A percentile compares a stretch with the other conserved stretches of the same genome.
Evolutionary conservation across 805 yeast genomes (phyloP).

Genomic region (Cyberlindnera maclurae): DNA sequence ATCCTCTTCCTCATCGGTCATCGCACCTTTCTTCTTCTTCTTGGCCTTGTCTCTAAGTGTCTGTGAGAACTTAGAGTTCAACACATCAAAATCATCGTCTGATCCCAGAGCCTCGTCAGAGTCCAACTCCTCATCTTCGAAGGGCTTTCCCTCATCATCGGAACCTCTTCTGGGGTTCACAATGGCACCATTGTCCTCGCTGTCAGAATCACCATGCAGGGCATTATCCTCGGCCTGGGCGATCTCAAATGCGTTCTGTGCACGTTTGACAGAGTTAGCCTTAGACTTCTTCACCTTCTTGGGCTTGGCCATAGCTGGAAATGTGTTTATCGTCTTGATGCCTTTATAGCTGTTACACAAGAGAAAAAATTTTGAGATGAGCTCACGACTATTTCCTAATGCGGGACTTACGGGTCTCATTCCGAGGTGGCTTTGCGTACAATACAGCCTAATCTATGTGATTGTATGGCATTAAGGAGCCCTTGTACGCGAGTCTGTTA

Average conservation of each 20-base stretch:
- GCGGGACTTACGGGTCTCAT: too few species aligned
- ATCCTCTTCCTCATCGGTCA: constrained; percentile 21
- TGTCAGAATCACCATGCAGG: constrained; percentile 15
- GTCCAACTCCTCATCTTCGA: constrained; percentile 63
- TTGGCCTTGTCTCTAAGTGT: constrained; percentile 52
- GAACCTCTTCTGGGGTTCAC: constrained; percentile 28
- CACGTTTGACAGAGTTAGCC: constrained; percentile 30
- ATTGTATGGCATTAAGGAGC: too few species aligned
- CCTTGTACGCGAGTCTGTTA: too few species aligned
- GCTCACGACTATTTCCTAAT: constrained; percentile 2
- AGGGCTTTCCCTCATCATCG: constrained; percentile 26
- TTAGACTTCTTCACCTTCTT: constrained; percentile 6
- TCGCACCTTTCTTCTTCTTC: constrained; percentile 21
- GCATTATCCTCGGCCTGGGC: constrained; percentile 26
- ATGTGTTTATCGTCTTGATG: not conserved
- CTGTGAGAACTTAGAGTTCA: constrained; percentile 63
- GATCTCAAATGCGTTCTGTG: constrained; percentile 44
- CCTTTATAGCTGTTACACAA: not conserved
- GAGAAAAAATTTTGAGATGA: constrained; percentile 5
- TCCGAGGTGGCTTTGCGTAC: too few species aligned
- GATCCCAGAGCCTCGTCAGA: constrained; percentile 89
- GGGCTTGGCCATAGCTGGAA: constrained; percentile 5
- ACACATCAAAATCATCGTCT: constrained; percentile 60
- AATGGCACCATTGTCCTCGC: constrained; percentile 31
- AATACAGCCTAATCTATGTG: too few species aligned